Evolutionary conservation across 257 asterid species (phyloP).

Genomic region (Solanum pinnatisectum): DNA sequence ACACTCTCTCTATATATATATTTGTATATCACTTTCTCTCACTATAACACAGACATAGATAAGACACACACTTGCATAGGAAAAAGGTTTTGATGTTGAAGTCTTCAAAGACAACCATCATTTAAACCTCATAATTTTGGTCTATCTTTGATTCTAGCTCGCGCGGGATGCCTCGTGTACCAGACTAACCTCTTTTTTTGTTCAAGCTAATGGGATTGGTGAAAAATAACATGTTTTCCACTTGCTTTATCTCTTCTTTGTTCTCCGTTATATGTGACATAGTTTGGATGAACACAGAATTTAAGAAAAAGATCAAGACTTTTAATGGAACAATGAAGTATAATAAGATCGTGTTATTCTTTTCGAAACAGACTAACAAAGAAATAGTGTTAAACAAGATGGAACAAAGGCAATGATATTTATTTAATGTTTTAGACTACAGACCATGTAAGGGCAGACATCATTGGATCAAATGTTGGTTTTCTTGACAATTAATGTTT

Average conservation of each 20-base stretch:
- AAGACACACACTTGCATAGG: neutral
- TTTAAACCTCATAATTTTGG: conserved; percentile 24
- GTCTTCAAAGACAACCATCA: conserved; percentile 25
- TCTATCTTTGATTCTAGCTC: neutral
- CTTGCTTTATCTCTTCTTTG: neutral
- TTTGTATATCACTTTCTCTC: neutral
- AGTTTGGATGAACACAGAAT: neutral
- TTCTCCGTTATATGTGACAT: too few relatives aligned
- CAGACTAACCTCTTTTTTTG: neutral
- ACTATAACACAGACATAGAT: neutral
- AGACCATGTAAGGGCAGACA: conserved; percentile 29
- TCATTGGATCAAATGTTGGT: conserved; percentile 47
- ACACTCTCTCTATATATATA: too few relatives aligned
- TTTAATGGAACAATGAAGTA: too few relatives aligned
- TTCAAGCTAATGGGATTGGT: neutral
- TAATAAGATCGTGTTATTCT: neutral
- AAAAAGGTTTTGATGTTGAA: neutral
- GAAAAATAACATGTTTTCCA: neutral
- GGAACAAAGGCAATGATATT: neutral
- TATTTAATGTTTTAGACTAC: neutral
- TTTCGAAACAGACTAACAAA: neutral
- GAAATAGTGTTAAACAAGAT: neutral
- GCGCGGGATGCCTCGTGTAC: neutral
- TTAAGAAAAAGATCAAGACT: neutral
- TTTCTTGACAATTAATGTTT: neutral